These are phyloP conservation scores for Parachaetomium inaequale DNA, from an alignment of 495 filamentous ascomycete species.

Conservation along the genomic window DNA sequence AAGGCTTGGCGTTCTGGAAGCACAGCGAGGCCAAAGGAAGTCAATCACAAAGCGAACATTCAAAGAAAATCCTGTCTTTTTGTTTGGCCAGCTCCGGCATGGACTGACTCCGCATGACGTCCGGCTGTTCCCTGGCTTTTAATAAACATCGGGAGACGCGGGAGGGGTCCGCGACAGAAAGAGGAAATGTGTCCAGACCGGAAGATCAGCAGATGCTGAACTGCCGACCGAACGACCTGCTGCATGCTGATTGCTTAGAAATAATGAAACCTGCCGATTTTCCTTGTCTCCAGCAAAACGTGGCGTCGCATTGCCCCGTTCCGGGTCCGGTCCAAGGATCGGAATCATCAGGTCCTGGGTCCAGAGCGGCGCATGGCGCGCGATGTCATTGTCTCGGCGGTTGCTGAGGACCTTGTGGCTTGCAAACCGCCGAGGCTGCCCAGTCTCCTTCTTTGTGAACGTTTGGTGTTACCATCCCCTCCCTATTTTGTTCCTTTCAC, in stretches of 20 bases:
- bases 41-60: neutral
- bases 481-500: neutral
- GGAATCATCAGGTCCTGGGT: neutral
- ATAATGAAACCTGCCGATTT: slow-evolving; percentile 14
- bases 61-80: neutral
- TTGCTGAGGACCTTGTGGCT: neutral
- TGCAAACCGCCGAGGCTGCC: neutral
- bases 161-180: neutral
- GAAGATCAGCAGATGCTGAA: slow-evolving; percentile 32
- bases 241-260: slow-evolving; percentile 23
- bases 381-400: neutral
- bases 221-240: slow-evolving; percentile 27
- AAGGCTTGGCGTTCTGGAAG: slow-evolving; percentile 23
- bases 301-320: neutral
- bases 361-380: neutral
- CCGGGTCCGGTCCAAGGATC: slow-evolving; percentile 1
- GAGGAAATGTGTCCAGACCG: slow-evolving; percentile 33
- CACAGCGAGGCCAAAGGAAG: neutral
- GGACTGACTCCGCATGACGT: neutral
- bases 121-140: neutral
- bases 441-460: neutral
- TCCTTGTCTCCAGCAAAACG: neutral
- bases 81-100: neutral
- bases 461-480: neutral
- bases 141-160: neutral